Conservation (phyloP, 805 yeast species). For the Candida stauntonica region DNA sequence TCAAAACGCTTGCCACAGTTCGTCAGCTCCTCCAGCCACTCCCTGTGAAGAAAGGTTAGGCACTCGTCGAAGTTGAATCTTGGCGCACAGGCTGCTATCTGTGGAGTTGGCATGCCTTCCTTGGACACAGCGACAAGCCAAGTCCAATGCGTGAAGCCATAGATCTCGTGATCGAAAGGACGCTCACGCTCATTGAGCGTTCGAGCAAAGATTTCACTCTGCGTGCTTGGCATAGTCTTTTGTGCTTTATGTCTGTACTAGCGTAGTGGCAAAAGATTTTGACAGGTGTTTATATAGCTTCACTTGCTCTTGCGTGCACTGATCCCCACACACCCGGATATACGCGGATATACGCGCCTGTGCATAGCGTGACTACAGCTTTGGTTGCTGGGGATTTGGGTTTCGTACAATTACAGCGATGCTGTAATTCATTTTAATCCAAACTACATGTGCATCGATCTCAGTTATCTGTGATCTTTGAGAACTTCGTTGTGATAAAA, state of each 20-base stretch:
- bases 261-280: no score
- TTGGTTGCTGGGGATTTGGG: no score
- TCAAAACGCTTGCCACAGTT: slow-evolving; percentile 2
- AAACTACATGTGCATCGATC: no score
- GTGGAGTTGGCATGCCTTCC: neutral
- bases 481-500: no score
- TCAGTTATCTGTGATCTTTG: no score
- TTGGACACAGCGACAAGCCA: slow-evolving; percentile 2
- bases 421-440: no score
- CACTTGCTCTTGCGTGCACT: no score
- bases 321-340: no score
- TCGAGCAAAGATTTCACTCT: slow-evolving; percentile 2
- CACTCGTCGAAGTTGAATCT: slow-evolving; percentile 2
- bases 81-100: slow-evolving; percentile 1
- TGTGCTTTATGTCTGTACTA: neutral
- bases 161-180: slow-evolving; percentile 4
- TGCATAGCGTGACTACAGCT: no score
- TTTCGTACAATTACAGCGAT: no score
- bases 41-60: neutral
- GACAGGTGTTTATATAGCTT: no score
- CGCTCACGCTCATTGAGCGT: slow-evolving; percentile 1
- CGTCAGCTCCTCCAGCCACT: neutral
- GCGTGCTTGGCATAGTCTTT: neutral
- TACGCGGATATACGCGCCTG: no score
- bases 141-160: slow-evolving; percentile 8